These are phyloP conservation scores for Podospora bellae-mahoneyi DNA, from an alignment of 495 filamentous ascomycete species.

Conservation along the genomic window DNA sequence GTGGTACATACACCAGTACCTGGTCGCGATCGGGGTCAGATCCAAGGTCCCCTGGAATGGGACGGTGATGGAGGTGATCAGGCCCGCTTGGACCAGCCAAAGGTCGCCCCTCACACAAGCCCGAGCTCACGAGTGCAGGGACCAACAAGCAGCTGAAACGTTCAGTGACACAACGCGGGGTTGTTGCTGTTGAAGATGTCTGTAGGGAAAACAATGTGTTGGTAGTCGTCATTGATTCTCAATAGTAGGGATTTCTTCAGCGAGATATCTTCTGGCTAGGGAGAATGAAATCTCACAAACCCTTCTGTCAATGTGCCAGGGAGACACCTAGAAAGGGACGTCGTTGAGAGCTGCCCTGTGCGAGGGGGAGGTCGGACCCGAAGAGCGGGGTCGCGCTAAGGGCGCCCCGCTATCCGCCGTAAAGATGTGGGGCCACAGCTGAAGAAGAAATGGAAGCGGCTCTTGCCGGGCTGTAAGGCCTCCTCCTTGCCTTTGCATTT, in stretches of 20 bases:
- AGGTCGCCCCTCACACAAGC: background rate
- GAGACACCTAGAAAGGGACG: background rate
- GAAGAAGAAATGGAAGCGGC: background rate
- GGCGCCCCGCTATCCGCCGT: background rate
- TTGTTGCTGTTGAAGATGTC: background rate
- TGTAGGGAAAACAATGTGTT: background rate
- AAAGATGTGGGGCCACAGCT: slow-evolving; percentile 1
- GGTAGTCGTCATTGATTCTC: background rate
- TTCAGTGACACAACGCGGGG: slow-evolving; percentile 7
- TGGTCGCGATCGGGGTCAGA: background rate
- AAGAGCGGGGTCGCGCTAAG: slow-evolving; percentile 12
- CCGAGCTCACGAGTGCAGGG: slow-evolving; percentile 9
- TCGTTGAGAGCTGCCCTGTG: slow-evolving; percentile 6
- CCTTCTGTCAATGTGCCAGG: background rate
- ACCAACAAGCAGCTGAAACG: slow-evolving; percentile 20
- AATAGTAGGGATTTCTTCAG: background rate
- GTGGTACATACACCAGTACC: background rate
- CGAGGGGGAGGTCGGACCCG: background rate
- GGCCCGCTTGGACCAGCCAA: slow-evolving; percentile 24
- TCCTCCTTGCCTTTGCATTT: slow-evolving; percentile 13
- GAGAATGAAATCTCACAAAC: background rate
- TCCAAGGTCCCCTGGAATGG: slow-evolving; percentile 15
- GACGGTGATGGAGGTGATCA: slow-evolving; percentile 22
- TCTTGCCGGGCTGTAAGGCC: slow-evolving; percentile 3
- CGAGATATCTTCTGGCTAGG: background rate